A percentile compares a stretch with the other conserved stretches of the same genome.
phyloP scores from a whole-genome alignment of 1,284 basidiomycete species.

The Ceratobasidium sp. region DNA sequence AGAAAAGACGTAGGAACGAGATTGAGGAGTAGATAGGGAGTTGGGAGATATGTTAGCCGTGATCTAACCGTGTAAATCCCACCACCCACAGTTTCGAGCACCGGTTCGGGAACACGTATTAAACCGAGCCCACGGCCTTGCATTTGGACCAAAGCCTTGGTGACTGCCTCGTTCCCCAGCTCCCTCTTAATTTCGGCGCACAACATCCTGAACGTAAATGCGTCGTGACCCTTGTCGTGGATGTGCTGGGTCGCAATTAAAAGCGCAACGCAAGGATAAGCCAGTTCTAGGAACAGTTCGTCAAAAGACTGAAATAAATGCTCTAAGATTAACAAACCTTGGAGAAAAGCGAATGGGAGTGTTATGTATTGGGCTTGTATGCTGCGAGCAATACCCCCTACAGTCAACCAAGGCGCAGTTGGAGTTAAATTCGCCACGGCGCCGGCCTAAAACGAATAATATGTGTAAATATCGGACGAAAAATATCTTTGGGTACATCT shows the following conservation, averaged over 20 bases:
- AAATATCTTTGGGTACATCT: not conserved
- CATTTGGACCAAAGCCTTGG: conserved; percentile 44
- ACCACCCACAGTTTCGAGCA: conserved; percentile 49
- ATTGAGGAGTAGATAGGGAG: not conserved
- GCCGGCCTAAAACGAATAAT: conserved; percentile 61
- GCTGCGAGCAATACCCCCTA: conserved; percentile 58
- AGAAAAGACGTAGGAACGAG: not conserved
- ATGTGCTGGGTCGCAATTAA: conserved; percentile 77
- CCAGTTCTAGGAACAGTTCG: conserved; percentile 63
- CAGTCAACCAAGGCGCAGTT: conserved; percentile 67
- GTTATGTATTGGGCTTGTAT: conserved; percentile 66
- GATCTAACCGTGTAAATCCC: not conserved
- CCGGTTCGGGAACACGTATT: conserved; percentile 47
- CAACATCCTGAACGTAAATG: conserved; percentile 84
- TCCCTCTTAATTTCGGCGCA: conserved; percentile 67
- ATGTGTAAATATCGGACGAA: not conserved
- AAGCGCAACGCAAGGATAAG: conserved; percentile 80
- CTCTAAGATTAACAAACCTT: conserved; percentile 60
- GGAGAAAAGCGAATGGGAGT: conserved; percentile 64
- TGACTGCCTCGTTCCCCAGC: conserved; percentile 44
- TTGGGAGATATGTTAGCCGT: not conserved
- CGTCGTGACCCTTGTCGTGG: conserved; percentile 73
- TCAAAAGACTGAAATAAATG: not conserved
- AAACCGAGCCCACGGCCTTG: conserved; percentile 46
- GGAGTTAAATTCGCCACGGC: conserved; percentile 65